Evolutionary conservation across 2,329 filamentous ascomycete species (phyloP), one percentile per base, ranked within the genome.

Genomic region (Arachnomyces sp.): DNA sequence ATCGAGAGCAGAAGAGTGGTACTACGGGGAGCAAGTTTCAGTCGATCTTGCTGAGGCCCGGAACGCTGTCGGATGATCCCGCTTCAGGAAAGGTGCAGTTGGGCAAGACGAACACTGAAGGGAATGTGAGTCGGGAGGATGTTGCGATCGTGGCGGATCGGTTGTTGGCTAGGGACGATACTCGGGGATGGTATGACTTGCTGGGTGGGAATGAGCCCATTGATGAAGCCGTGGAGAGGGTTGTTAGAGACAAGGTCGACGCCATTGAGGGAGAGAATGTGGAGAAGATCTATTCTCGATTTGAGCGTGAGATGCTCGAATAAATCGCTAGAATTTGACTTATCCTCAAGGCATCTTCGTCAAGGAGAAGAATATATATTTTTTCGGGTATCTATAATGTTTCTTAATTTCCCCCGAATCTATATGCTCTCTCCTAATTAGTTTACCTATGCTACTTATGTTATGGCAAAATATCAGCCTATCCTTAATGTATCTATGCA

Each of bases 171-270:
- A 64, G 66, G 9, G 63, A 64, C 15, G 69, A 69, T 48, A 65
- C 62, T 16, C 64, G 62, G 30, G 73, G 74, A 0, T 77, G 73
- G 72, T 62, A 68, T 52, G 74, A 77, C 63, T 54, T 77, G 46
- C 45, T 76, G 34, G 65, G 70, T 49, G 74, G 73, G 3, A 60
- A 73, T 14, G 67, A 73, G 43, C 52, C 50, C 0, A 60, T 74
- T 34, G 61, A 61, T 5, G 56, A 59, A 36, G 73, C 71, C 11
- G 65, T 75, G 15, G 64, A 70, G 44, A 61, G 60, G 46, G 56
- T 71, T 44, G 63, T 63, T 1, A 63, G 51, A 49, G 66, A 68
- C 34, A 60, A 60, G 13, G 50, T 70, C 43, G 69, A 75, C 59
- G 61, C 63, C 31, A 57, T 68, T 31, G 68, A 70, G 28, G 72